These are phyloP conservation scores for Exophiala bonariae DNA, from an alignment of 2,329 filamentous ascomycete species.

Conservation along the genomic window DNA sequence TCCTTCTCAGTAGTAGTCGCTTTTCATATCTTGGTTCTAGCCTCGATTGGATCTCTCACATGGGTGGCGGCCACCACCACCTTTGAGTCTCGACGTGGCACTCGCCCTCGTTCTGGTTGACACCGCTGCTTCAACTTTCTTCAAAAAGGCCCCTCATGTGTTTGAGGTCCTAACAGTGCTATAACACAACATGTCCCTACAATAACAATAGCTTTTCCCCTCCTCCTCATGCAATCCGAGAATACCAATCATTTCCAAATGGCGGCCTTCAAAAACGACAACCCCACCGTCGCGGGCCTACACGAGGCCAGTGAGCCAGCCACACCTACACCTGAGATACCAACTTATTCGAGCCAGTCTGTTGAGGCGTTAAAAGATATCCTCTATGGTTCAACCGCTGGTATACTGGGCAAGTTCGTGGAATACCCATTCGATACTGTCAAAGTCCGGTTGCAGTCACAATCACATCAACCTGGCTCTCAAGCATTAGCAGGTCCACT, in stretches of 20 bases:
- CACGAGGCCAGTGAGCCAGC: conserved; percentile 9
- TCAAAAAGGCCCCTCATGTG: conserved; percentile 5
- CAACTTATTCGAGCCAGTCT: conserved; percentile 44
- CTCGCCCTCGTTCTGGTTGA: neutral
- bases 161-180: conserved; percentile 1
- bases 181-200: conserved; percentile 35
- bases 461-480: conserved; percentile 70
- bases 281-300: conserved; percentile 19
- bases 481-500: conserved; percentile 63
- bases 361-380: conserved; percentile 81
- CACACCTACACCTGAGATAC: conserved; percentile 10
- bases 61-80: conserved; percentile 24
- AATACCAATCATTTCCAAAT: conserved; percentile 13
- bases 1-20: too few relatives aligned
- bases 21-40: conserved; percentile 1
- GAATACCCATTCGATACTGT: conserved; percentile 99
- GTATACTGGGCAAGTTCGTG: conserved; percentile 89
- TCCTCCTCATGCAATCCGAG: neutral
- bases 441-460: conserved; percentile 96
- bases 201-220: conserved; percentile 32
- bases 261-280: conserved; percentile 26
- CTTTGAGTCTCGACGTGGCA: neutral
- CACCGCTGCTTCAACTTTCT: neutral
- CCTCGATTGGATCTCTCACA: conserved; percentile 10
- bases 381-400: conserved; percentile 80